Conservation (phyloP, 164 flowering plant genomes). For the Berberis vulgaris region DNA sequence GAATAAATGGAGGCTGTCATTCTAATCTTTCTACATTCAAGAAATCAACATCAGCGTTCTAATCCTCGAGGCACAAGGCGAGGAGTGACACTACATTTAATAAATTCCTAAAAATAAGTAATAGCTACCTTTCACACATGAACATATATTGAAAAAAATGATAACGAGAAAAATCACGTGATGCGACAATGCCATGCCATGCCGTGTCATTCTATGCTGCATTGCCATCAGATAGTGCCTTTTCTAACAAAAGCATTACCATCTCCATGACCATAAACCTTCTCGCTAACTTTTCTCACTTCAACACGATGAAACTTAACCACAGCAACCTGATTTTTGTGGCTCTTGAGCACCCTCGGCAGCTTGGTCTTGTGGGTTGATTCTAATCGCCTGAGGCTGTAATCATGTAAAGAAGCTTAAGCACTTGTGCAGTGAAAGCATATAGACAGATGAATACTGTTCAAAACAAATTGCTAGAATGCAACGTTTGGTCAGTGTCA, state of each 20-base stretch:
- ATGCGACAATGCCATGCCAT: too few relatives aligned
- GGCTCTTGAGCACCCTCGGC: constrained; percentile 47
- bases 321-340: constrained; percentile 67
- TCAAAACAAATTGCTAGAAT: too few relatives aligned
- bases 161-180: not conserved
- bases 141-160: not conserved
- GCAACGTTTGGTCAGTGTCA: too few relatives aligned
- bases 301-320: constrained; percentile 14
- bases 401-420: constrained; percentile 9
- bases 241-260: not conserved
- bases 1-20: too few relatives aligned
- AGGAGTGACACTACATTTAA: not conserved
- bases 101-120: not conserved
- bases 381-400: constrained; percentile 70
- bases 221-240: not conserved
- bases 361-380: constrained; percentile 52
- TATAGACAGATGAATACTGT: too few relatives aligned
- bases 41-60: too few relatives aligned
- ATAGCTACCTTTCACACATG: not conserved
- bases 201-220: not conserved
- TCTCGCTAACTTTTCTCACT: not conserved
- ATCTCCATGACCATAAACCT: not conserved
- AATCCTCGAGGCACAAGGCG: too few relatives aligned
- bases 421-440: not conserved
- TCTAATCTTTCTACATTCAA: too few relatives aligned